phyloP scores from a whole-genome alignment of 768 basidiomycete species.

The Amanita thiersii region DNA sequence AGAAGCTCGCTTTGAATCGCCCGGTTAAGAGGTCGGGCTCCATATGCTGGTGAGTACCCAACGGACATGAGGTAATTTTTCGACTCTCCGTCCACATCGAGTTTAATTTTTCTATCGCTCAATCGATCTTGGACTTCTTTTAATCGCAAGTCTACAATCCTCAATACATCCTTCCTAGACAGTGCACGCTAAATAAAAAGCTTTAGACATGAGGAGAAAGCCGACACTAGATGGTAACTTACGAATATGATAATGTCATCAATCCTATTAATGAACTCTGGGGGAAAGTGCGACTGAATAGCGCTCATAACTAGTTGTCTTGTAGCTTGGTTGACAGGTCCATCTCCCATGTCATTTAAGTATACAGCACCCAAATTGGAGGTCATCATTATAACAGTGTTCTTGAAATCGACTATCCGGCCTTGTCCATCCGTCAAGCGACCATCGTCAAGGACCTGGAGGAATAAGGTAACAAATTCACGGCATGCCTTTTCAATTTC shows the following conservation, averaged over 20 bases:
- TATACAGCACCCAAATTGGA: constrained; percentile 81
- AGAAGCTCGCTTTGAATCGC: constrained; percentile 89
- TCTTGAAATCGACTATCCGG: constrained; percentile 80
- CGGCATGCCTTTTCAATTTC: constrained; percentile 89
- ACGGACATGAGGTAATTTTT: constrained; percentile 69
- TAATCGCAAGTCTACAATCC: constrained; percentile 85
- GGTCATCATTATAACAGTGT: constrained; percentile 92
- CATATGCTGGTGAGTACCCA: constrained; percentile 78
- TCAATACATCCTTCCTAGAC: constrained; percentile 66
- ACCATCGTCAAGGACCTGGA: constrained; percentile 88
- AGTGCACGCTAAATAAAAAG: constrained; percentile 58
- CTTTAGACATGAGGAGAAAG: constrained; percentile 5
- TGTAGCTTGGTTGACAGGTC: constrained; percentile 54
- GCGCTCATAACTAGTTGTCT: constrained; percentile 66
- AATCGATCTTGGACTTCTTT: constrained; percentile 82
- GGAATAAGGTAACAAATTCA: constrained; percentile 42
- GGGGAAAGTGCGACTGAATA: constrained; percentile 81
- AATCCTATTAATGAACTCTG: constrained; percentile 88
- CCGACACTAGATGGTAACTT: constrained; percentile 17
- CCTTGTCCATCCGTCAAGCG: constrained; percentile 90
- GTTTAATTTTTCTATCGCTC: constrained; percentile 66
- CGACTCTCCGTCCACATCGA: constrained; percentile 70
- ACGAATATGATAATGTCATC: constrained; percentile 81
- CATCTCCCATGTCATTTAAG: constrained; percentile 69
- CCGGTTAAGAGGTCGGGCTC: constrained; percentile 87